Percentiles rank a stretch among this genome's conserved stretches.
These are phyloP conservation scores for Oleoguttula mirabilis DNA, from an alignment of 495 filamentous ascomycete genomes.

Conservation along the genomic window DNA sequence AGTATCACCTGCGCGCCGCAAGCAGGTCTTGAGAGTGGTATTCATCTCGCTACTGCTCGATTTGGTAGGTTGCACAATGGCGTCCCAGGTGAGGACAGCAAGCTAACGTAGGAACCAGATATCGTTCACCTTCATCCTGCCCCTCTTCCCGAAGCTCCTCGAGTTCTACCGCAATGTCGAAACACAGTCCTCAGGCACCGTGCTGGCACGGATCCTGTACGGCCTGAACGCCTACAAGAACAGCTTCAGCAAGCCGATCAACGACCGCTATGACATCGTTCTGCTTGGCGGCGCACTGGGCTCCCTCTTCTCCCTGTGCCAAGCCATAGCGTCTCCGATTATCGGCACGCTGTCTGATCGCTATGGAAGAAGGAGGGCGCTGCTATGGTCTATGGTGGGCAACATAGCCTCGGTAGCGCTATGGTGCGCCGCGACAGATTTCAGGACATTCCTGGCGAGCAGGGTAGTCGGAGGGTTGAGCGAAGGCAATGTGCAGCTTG, in stretches of 20 bases:
- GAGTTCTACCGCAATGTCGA: constrained; percentile 81
- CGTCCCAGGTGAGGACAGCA: background rate
- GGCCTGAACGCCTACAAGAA: constrained; percentile 94
- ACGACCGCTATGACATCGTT: constrained; percentile 92
- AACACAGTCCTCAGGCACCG: constrained; percentile 41
- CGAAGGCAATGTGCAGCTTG: constrained; percentile 94
- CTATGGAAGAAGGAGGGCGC: constrained; percentile 75
- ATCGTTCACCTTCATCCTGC: constrained; percentile 94
- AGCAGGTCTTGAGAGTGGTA: constrained; percentile 69
- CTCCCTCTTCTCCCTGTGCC: constrained; percentile 83
- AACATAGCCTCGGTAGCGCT: constrained; percentile 87
- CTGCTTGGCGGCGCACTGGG: constrained; percentile 89
- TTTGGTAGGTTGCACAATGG: constrained; percentile 37
- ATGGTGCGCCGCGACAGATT: constrained; percentile 86
- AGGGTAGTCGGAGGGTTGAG: constrained; percentile 86
- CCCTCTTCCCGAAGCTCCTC: constrained; percentile 85
- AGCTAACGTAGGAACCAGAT: constrained; percentile 37
- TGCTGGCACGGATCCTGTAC: constrained; percentile 65
- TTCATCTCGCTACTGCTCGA: constrained; percentile 62
- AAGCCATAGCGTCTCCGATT: constrained; percentile 83
- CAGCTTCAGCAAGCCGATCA: constrained; percentile 83
- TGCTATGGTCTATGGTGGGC: constrained; percentile 87
- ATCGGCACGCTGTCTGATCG: constrained; percentile 82
- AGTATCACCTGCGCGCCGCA: constrained; percentile 35
- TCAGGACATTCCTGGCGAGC: constrained; percentile 87